phyloP scores from a whole-genome alignment of 352 stramenopile genomes.

The Pythium pyrilobum region DNA sequence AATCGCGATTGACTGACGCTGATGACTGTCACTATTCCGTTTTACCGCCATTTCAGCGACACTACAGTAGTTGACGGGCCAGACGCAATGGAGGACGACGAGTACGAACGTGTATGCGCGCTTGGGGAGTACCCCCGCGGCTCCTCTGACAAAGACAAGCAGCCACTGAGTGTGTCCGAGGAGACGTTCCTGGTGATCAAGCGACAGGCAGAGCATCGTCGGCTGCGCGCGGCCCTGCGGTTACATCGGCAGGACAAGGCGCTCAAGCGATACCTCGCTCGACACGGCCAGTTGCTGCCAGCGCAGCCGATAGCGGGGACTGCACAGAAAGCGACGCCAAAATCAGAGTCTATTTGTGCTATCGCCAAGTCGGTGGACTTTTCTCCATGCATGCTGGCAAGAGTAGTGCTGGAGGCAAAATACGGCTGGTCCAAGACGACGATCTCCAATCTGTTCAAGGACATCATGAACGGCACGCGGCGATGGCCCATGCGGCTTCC shows the following conservation, averaged over 20 bases:
- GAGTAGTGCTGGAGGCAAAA: conserved; percentile 47
- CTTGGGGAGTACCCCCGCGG: conserved; percentile 27
- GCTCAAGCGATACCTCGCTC: conserved; percentile 45
- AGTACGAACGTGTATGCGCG: conserved; percentile 45
- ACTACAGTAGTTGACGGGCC: not conserved
- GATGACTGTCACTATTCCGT: not conserved
- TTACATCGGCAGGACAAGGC: conserved; percentile 55
- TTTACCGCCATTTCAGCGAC: conserved; percentile 9
- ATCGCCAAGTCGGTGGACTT: conserved; percentile 47
- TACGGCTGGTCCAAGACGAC: conserved; percentile 59
- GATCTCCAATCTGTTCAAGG: conserved; percentile 65
- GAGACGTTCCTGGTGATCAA: conserved; percentile 58
- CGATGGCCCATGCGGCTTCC: conserved; percentile 20
- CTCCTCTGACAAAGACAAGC: not conserved
- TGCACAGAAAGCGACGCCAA: not conserved
- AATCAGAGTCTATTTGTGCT: conserved; percentile 26
- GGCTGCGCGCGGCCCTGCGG: conserved; percentile 36
- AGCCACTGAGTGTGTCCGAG: conserved; percentile 32
- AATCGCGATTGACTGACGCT: conserved; percentile 5
- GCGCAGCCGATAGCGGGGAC: not conserved
- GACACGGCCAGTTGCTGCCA: conserved; percentile 16
- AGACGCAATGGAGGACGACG: conserved; percentile 39
- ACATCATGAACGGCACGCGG: conserved; percentile 21
- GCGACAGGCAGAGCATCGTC: conserved; percentile 41
- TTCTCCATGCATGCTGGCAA: conserved; percentile 65